Base-by-base conservation (phyloP, 2,329 filamentous ascomycete species). In the Fusarium nisikadoi region DNA sequence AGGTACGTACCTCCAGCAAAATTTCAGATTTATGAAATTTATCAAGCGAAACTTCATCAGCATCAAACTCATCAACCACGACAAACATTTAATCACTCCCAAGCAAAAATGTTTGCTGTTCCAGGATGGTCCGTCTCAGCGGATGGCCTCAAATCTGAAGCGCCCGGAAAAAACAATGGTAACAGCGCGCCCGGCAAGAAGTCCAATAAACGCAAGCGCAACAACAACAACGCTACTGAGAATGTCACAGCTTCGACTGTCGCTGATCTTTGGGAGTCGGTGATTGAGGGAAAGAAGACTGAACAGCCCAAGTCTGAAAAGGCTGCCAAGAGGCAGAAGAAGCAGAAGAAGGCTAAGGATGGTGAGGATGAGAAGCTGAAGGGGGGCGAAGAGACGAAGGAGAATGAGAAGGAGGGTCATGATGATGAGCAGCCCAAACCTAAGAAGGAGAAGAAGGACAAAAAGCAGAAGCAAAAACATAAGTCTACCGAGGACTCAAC, bases 51-150 rank as follows among this genome's bases (percentile, higher is more conserved):
- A 38, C 46, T 56, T 64, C 50, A 61, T 33, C 45, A 70, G 57
- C 49, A 65, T 54, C 52, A 65, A 65, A 58, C 58, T 69, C 58
- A 47, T 70, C 56, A 53, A 59, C 50, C 57, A 54, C 56, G 52
- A 39, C 62, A 58, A 43, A 43, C 47, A 58, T 50, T 54, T 31
- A 53, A 36, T 33, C 50, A 27, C 33, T 61, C 27, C 23, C 57
- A 35, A 39, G 62, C 57, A 58, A 73, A 75, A 62, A 95, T 98
- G 95, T 98, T 98, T 81, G 92, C 94, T 14, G 95, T 98, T 35
- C 93, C 93, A 78, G 96, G 96, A 75, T 98, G 95, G 95, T 94
- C 94, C 42, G 87, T 98, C 39, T 90, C 93, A 62, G 88, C 91
- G 69, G 89, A 90, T 73, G 85, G 84, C 57, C 88, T 97, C 71